Percentiles rank a stretch among this genome's conserved stretches.
Conservation (phyloP, 345 rosid species). For the Turritis glabra region DNA sequence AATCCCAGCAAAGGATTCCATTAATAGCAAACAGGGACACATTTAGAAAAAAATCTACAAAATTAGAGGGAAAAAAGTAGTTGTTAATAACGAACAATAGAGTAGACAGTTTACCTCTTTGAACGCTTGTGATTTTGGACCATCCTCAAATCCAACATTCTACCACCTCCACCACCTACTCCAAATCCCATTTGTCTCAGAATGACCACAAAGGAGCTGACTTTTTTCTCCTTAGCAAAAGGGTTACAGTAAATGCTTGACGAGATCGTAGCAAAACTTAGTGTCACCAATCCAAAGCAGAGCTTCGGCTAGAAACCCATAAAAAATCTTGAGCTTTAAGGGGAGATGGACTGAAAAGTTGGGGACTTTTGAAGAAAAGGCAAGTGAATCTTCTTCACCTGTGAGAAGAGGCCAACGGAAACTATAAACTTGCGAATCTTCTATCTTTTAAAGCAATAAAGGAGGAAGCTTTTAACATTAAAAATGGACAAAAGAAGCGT, state of each 20-base stretch:
- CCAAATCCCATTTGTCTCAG: conserved; percentile 52
- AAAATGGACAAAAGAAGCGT: conserved; percentile 52
- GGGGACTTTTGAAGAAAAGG: conserved; percentile 46
- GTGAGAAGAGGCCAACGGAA: conserved; percentile 29
- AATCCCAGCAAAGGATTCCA: conserved; percentile 36
- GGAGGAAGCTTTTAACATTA: conserved; percentile 42
- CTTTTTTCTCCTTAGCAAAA: conserved; percentile 14
- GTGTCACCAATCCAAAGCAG: neutral
- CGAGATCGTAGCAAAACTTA: neutral
- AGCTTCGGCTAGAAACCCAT: neutral
- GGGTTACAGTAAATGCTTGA: conserved; percentile 12
- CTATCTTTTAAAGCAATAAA: conserved; percentile 37
- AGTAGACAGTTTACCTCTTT: conserved; percentile 60
- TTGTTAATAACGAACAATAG: conserved; percentile 36
- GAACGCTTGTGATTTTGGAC: conserved; percentile 72
- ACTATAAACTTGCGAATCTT: conserved; percentile 37
- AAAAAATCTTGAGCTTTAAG: conserved; percentile 6
- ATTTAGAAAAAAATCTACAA: conserved; percentile 35
- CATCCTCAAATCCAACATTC: conserved; percentile 58
- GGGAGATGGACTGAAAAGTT: conserved; percentile 38
- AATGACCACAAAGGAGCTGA: conserved; percentile 23
- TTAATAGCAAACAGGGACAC: conserved; percentile 35
- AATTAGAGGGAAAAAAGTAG: conserved; percentile 17
- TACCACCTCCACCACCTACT: conserved; percentile 49
- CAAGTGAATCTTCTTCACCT: conserved; percentile 46